Conservation (phyloP, 495 filamentous ascomycete species). For the Hyaloscypha bicolor region DNA sequence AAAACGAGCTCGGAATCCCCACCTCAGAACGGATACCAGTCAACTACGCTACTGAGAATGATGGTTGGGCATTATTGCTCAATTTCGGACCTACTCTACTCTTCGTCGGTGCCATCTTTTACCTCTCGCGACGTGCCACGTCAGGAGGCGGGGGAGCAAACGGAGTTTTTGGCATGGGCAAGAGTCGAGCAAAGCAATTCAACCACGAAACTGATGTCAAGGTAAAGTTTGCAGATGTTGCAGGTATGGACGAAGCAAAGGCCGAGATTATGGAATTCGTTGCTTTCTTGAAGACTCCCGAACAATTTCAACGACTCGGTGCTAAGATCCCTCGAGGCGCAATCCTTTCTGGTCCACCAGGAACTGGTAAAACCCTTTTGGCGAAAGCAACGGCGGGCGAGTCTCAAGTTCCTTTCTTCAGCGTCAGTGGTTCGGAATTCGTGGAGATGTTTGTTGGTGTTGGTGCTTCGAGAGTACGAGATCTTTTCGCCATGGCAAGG, state of each 20-base stretch:
- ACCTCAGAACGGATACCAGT: constrained; percentile 85
- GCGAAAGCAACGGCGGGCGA: constrained; percentile 98
- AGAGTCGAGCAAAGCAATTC: constrained; percentile 93
- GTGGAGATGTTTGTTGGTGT: constrained; percentile 99
- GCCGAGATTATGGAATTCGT: constrained; percentile 99
- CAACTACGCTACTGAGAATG: constrained; percentile 76
- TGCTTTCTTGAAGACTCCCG: constrained; percentile 88
- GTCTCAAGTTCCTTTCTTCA: constrained; percentile 97
- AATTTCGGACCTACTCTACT: constrained; percentile 85
- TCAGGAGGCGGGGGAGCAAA: constrained; percentile 62
- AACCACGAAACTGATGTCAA: constrained; percentile 96
- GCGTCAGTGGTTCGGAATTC: constrained; percentile 96
- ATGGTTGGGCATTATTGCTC: constrained; percentile 63
- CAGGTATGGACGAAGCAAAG: constrained; percentile 99
- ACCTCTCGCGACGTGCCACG: constrained; percentile 64
- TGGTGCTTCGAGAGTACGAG: constrained; percentile 90
- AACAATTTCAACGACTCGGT: constrained; percentile 86
- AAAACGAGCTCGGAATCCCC: constrained; percentile 84
- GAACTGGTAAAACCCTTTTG: constrained; percentile 96
- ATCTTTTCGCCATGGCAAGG: constrained; percentile 90
- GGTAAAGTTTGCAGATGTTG: constrained; percentile 95
- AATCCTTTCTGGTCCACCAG: constrained; percentile 93
- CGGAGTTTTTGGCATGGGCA: constrained; percentile 92
- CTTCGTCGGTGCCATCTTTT: constrained; percentile 79
- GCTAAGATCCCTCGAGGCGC: constrained; percentile 97